Conservation (phyloP, 83 land plant genomes). For the Diphasiastrum complanatum region DNA sequence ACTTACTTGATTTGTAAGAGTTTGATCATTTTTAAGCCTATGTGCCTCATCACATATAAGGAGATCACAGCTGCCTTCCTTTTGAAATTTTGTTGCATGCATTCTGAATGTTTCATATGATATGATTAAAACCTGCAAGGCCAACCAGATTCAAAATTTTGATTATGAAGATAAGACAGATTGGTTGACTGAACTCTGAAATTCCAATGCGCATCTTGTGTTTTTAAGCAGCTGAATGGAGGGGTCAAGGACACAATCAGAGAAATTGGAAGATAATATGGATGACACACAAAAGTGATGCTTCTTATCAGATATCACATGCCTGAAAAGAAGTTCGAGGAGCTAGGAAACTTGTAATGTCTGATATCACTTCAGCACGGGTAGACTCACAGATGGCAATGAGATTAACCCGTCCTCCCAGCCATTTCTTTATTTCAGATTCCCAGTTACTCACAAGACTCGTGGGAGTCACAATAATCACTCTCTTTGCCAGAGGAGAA, state of each 20-base stretch:
- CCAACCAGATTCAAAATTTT: background rate
- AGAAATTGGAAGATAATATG: background rate
- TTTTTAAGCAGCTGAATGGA: background rate
- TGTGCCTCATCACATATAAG: conserved; percentile 99
- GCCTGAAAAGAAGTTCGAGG: conserved; percentile 66
- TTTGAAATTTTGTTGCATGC: conserved; percentile 76
- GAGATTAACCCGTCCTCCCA: conserved; percentile 57
- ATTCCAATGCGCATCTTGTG: background rate
- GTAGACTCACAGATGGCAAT: conserved; percentile 86
- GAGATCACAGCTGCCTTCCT: conserved; percentile 75
- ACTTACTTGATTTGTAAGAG: conserved; percentile 82
- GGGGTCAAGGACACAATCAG: background rate
- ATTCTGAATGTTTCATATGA: conserved; percentile 95
- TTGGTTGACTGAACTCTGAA: background rate
- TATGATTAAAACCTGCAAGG: conserved; percentile 65
- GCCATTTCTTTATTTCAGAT: conserved; percentile 90
- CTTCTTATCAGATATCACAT: background rate
- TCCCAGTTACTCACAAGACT: conserved; percentile 99
- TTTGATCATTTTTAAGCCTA: conserved; percentile 92
- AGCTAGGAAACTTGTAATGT: conserved; percentile 59
- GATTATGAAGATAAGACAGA: background rate
- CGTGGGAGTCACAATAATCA: conserved; percentile 89
- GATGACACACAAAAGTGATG: too few species aligned
- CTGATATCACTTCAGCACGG: conserved; percentile 77
- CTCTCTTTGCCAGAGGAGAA: conserved; percentile 77